phyloP scores from a whole-genome alignment of 139 green algal species.

The Coccomyxa sp. region DNA sequence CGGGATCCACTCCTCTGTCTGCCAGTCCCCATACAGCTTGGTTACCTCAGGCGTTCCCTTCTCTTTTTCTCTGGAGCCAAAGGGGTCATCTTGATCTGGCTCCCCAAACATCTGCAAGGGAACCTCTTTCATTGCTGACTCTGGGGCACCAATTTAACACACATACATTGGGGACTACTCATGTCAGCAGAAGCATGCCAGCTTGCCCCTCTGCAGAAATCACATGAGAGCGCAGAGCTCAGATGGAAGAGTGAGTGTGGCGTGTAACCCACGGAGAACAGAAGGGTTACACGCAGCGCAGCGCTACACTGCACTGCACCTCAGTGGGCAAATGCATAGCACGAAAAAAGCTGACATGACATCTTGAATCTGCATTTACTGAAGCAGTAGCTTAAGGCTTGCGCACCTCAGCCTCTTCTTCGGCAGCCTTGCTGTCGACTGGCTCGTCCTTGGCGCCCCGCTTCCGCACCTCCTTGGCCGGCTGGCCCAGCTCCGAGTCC shows the following conservation, averaged over 20 bases:
- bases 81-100: too few species aligned
- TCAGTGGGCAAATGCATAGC: too few species aligned
- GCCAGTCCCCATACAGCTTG: constrained; percentile 78
- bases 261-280: too few species aligned
- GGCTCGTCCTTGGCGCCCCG: constrained; percentile 16
- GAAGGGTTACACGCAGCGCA: background rate
- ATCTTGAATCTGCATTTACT: background rate
- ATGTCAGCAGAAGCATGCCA: too few species aligned
- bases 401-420: constrained; percentile 7
- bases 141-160: too few species aligned
- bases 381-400: background rate
- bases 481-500: constrained; percentile 44
- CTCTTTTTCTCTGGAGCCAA: background rate
- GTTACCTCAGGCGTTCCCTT: background rate
- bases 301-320: background rate
- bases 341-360: too few species aligned
- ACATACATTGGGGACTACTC: too few species aligned
- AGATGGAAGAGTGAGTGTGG: too few species aligned
- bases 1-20: constrained; percentile 58
- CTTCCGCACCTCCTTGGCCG: constrained; percentile 61
- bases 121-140: too few species aligned
- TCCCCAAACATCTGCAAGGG: too few species aligned
- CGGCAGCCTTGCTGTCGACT: background rate
- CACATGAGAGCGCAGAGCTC: too few species aligned
- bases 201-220: too few species aligned